Evolutionary conservation across 1,284 basidiomycete genomes (phyloP).

Genomic region (Peniophora sp.): DNA sequence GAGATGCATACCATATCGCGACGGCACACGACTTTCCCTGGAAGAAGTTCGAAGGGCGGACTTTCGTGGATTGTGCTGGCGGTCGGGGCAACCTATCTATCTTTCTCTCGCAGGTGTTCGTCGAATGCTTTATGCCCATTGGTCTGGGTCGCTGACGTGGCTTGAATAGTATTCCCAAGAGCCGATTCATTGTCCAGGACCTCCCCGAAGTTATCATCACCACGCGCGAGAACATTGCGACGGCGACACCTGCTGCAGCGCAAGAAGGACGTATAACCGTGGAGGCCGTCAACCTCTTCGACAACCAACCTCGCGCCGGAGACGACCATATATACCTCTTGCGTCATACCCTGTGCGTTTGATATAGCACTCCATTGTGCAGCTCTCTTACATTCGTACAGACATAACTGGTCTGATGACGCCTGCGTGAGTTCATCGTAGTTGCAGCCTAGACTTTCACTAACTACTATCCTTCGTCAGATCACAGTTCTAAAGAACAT

Average conservation of each 20-base stretch:
- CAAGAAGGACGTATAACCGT: slow-evolving; percentile 3
- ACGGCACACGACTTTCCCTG: slow-evolving; percentile 12
- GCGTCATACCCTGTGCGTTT: slow-evolving; percentile 12
- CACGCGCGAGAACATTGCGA: slow-evolving; percentile 6
- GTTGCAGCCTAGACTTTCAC: background rate
- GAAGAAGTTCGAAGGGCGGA: slow-evolving; percentile 4
- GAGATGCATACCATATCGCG: slow-evolving; percentile 8
- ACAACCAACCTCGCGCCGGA: slow-evolving; percentile 7
- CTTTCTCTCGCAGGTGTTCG: slow-evolving; percentile 9
- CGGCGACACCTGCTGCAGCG: background rate
- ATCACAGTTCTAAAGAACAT: slow-evolving; percentile 8
- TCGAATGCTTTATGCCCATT: background rate
- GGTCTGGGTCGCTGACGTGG: background rate
- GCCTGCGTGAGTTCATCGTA: slow-evolving; percentile 6
- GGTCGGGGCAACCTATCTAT: slow-evolving; percentile 13
- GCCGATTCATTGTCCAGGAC: slow-evolving; percentile 10
- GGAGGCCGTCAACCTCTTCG: slow-evolving; percentile 12
- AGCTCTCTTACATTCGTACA: background rate
- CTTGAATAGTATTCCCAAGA: slow-evolving; percentile 7
- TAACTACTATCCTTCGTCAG: slow-evolving; percentile 2
- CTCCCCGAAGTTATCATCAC: slow-evolving; percentile 9
- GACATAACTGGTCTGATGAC: slow-evolving; percentile 11
- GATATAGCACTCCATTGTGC: background rate
- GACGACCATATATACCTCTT: slow-evolving; percentile 10
- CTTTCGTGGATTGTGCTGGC: slow-evolving; percentile 12